Percentiles rank a stretch among this genome's conserved stretches.
Evolutionary conservation across 805 yeast species (phyloP).

Genomic region (Ogataea populi-albae): DNA sequence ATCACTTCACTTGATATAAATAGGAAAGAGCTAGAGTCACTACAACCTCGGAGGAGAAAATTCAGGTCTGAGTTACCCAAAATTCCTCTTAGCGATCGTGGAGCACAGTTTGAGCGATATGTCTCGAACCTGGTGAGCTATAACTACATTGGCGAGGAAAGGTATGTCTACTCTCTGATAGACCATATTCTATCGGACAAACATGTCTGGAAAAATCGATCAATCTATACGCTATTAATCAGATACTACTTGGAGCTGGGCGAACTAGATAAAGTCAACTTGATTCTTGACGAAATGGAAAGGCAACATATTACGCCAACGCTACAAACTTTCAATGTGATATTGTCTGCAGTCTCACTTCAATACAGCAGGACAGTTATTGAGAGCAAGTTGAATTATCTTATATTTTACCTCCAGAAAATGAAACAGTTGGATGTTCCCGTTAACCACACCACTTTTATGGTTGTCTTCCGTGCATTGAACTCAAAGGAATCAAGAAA

Average conservation of each 20-base stretch:
- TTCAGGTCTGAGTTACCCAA: not conserved
- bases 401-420: conserved; percentile 2
- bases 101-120: conserved; percentile 2
- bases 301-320: not conserved
- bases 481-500: conserved; percentile 4
- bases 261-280: conserved; percentile 4
- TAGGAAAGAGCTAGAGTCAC: conserved; percentile 2
- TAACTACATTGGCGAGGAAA: not conserved
- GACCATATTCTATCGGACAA: conserved; percentile 1
- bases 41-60: not conserved
- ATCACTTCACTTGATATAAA: too few species aligned
- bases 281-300: conserved; percentile 4
- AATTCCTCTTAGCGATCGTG: not conserved
- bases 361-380: not conserved
- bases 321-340: conserved; percentile 1
- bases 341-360: conserved; percentile 3
- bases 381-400: conserved; percentile 5
- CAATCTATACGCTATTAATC: conserved; percentile 1
- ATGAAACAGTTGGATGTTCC: conserved; percentile 4
- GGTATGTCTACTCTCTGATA: not conserved
- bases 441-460: conserved; percentile 11
- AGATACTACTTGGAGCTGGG: conserved; percentile 4
- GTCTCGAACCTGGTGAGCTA: conserved; percentile 3
- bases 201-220: not conserved
- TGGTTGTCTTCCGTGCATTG: conserved; percentile 9